A percentile compares a stretch with the other conserved stretches of the same genome.
phyloP scores from a whole-genome alignment of 306 rosid genomes.

The Rubus idaeus region DNA sequence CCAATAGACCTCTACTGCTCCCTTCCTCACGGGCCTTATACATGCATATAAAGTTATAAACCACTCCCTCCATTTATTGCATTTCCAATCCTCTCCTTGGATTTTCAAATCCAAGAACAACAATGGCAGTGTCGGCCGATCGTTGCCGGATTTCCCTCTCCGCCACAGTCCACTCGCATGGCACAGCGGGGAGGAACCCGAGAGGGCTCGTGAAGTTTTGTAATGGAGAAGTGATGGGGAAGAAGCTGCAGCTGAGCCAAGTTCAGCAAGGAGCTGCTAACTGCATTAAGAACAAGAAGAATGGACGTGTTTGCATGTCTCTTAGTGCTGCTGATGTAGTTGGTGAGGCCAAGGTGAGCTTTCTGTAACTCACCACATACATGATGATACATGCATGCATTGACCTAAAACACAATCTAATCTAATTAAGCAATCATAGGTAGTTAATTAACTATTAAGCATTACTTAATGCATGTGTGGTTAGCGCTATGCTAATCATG shows the following conservation, averaged over 20 bases:
- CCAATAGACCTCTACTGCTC: constrained; percentile 7
- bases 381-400: not conserved
- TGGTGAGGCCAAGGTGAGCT: constrained; percentile 32
- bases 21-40: not conserved
- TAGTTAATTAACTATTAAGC: not conserved
- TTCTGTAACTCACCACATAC: not conserved
- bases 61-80: not conserved
- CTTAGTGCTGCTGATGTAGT: constrained; percentile 26
- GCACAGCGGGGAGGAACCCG: constrained; percentile 28
- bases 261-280: constrained; percentile 16
- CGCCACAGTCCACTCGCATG: constrained; percentile 22
- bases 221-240: constrained; percentile 53
- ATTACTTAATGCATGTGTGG: not conserved
- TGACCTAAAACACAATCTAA: not conserved
- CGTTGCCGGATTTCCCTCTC: constrained; percentile 40
- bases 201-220: constrained; percentile 36
- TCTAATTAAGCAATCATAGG: not conserved
- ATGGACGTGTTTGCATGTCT: constrained; percentile 40
- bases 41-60: not conserved
- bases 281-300: constrained; percentile 8
- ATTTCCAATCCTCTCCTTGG: constrained; percentile 22
- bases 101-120: not conserved
- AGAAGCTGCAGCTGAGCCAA: constrained; percentile 34
- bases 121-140: constrained; percentile 40
- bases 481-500: not conserved